phyloP scores from a whole-genome alignment of 148 eudicot species.

The Amaranthus palmeri region DNA sequence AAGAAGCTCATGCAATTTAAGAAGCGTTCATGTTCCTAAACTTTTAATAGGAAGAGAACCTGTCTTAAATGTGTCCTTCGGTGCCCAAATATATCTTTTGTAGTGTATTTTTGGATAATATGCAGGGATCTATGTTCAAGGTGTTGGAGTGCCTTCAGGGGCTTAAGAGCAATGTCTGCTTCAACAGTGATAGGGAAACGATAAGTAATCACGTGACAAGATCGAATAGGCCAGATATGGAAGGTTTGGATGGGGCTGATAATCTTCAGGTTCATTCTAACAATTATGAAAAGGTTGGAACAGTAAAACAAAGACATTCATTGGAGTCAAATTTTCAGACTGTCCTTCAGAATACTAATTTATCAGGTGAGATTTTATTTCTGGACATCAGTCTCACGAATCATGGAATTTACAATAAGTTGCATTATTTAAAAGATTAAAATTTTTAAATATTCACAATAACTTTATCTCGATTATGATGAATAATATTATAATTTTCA shows the following conservation, averaged over 20 bases:
- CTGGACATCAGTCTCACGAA: neutral
- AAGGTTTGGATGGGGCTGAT: slow-evolving; percentile 26
- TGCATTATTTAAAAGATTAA: too few relatives aligned
- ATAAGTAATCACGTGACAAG: slow-evolving; percentile 26
- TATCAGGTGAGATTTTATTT: slow-evolving; percentile 38
- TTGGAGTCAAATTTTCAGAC: slow-evolving; percentile 54
- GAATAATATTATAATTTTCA: too few relatives aligned
- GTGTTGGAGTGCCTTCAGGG: slow-evolving; percentile 69
- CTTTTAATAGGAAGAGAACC: neutral
- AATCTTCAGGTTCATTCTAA: slow-evolving; percentile 22
- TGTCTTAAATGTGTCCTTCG: neutral
- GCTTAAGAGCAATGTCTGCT: slow-evolving; percentile 36
- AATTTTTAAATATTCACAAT: too few relatives aligned
- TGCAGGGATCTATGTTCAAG: slow-evolving; percentile 72
- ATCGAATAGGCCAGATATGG: slow-evolving; percentile 35
- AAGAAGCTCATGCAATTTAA: neutral
- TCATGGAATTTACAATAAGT: neutral
- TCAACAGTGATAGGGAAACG: slow-evolving; percentile 22
- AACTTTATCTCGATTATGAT: too few relatives aligned
- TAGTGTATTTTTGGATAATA: slow-evolving; percentile 2
- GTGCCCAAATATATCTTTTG: neutral
- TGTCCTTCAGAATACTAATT: slow-evolving; percentile 36
- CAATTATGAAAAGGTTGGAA: slow-evolving; percentile 35
- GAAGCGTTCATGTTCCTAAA: neutral
- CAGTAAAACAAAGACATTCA: slow-evolving; percentile 41